These are phyloP conservation scores for Wallacemonas sp. DNA, from an alignment of 208 protist species.

Conservation along the genomic window DNA sequence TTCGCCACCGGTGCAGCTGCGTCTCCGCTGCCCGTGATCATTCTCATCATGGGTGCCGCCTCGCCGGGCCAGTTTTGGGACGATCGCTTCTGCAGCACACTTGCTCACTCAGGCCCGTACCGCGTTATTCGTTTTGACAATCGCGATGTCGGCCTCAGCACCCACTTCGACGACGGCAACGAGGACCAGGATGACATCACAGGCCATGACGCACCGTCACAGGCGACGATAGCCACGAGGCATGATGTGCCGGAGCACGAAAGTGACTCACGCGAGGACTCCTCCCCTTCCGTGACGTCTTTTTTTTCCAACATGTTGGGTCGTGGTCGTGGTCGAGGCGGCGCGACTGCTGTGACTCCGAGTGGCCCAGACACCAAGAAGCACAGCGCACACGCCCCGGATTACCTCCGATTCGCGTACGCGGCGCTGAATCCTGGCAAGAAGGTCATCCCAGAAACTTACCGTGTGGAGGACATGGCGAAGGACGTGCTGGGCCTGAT, in stretches of 20 bases:
- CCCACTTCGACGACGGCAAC: constrained; percentile 44
- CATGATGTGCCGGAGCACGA: no score
- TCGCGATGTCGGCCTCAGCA: constrained; percentile 71
- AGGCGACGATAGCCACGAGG: no score
- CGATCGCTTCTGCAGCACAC: constrained; percentile 42
- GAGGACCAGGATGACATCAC: not conserved
- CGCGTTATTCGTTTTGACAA: constrained; percentile 80
- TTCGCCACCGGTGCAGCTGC: not conserved
- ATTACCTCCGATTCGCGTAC: constrained; percentile 16
- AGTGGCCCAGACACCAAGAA: constrained; percentile 11
- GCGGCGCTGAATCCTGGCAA: constrained; percentile 33
- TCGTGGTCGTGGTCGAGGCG: not conserved
- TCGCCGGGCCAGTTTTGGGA: constrained; percentile 62
- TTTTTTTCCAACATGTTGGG: constrained; percentile 4
- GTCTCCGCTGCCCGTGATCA: constrained; percentile 21
- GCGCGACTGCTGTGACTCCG: not conserved
- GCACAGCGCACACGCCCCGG: not conserved
- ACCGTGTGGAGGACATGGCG: constrained; percentile 66
- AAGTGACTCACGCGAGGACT: not conserved
- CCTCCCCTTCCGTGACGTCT: not conserved
- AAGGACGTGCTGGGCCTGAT: constrained; percentile 63
- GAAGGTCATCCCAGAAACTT: constrained; percentile 38
- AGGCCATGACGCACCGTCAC: not conserved
- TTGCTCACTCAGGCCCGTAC: constrained; percentile 35
- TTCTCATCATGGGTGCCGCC: constrained; percentile 68